Evolutionary conservation across 768 basidiomycete genomes (phyloP), one percentile per base, ranked within the genome.

Genomic region (Lactarius indigo): DNA sequence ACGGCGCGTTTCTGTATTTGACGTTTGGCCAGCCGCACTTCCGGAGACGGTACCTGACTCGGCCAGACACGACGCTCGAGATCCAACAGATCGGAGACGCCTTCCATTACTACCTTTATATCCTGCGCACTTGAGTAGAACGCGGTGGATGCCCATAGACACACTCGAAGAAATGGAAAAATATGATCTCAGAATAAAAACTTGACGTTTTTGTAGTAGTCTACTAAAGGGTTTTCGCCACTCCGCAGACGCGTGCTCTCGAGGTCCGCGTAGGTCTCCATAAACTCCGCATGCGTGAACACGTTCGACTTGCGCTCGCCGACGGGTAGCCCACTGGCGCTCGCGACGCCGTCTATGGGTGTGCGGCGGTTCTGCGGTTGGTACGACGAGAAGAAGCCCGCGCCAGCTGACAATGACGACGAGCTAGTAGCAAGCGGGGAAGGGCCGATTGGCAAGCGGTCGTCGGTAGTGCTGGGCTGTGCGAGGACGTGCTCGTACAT

Each of bases 1-100:
- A 68, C 1, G 89, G 90, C 0, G 69, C 79, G 3, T 91, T 94
- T 75, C 75, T 94, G 56, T 93, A 94, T 74, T 76, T 94, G 65
- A 94, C 92, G 5, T 93, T 94, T 70, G 93, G 92, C 5, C 93
- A 94, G 74, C 93, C 93, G 0, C 93, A 95, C 74, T 94, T 95
- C 74, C 87, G 93, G 47, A 80, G 81, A 64, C 85, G 85, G 23
- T 92, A 86, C 75, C 77, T 95, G 20, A 81, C 78, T 4, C 77
- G 81, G 58, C 79, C 82, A 18, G 82, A 78, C 2, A 87, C 90
- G 26, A 82, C 74, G 7, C 78, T 94, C 5, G 85, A 91, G 71
- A 81, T 92, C 62, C 83, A 82, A 64, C 82, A 88, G 69, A 78
- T 94, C 33, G 92, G 92, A 37, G 90, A 92, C 57, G 83, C 84